phyloP scores from a whole-genome alignment of 345 rosid species.

The rapeseed (Brassica napus) region DNA sequence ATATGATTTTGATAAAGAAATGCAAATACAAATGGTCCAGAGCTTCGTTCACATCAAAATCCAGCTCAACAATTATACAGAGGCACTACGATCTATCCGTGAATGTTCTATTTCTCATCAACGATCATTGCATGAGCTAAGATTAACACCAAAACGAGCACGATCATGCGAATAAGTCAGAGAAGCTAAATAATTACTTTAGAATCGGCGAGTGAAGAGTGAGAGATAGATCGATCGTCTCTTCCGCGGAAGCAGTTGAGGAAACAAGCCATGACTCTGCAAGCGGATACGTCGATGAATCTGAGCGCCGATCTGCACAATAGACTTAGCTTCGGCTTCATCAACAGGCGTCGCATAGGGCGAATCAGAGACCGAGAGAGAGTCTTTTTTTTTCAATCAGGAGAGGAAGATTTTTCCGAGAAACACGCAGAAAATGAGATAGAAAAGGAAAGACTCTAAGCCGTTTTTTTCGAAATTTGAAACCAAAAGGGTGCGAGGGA shows the following conservation, averaged over 20 bases:
- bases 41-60: neutral
- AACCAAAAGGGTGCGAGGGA: conserved; percentile 29
- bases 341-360: conserved; percentile 32
- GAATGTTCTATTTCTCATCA: neutral
- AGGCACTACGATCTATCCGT: neutral
- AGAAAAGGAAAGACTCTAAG: neutral
- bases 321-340: conserved; percentile 42
- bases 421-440: conserved; percentile 20
- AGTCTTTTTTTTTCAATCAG: conserved; percentile 3
- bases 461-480: conserved; percentile 35
- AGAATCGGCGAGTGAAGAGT: conserved; percentile 33
- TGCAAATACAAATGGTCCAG: no score
- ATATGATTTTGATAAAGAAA: neutral
- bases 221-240: conserved; percentile 42
- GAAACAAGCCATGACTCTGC: conserved; percentile 77
- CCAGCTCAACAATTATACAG: neutral
- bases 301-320: conserved; percentile 43
- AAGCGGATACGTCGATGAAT: conserved; percentile 31
- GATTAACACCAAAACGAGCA: conserved; percentile 4
- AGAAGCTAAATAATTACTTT: conserved; percentile 38
- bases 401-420: conserved; percentile 25
- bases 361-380: neutral
- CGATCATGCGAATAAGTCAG: conserved; percentile 7
- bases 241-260: conserved; percentile 66
- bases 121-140: neutral